Evolutionary conservation across 1,284 basidiomycete genomes (phyloP).

Genomic region (Moesziomyces parantarcticus): DNA sequence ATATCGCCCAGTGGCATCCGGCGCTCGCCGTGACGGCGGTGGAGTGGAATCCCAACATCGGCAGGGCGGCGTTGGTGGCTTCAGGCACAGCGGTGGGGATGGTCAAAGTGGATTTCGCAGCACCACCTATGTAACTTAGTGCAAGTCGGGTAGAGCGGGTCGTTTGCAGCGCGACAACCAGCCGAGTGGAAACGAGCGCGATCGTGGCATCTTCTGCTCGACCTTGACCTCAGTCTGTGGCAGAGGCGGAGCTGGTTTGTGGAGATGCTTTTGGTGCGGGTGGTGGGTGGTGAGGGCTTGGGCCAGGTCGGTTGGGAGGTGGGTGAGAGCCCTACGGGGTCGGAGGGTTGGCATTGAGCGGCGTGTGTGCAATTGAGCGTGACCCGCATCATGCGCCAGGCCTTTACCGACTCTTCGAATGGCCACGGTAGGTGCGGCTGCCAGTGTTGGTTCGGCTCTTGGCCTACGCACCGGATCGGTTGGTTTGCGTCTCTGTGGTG

Average conservation of each 20-base stretch:
- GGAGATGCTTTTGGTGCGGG: neutral
- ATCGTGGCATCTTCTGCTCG: too few relatives aligned
- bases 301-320: too few relatives aligned
- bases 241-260: neutral
- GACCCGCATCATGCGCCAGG: constrained; percentile 4
- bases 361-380: neutral
- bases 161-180: too few relatives aligned
- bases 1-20: constrained; percentile 22
- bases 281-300: neutral
- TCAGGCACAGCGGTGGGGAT: constrained; percentile 20
- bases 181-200: too few relatives aligned
- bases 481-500: too few relatives aligned
- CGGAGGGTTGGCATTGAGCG: neutral
- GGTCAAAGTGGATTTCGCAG: constrained; percentile 31
- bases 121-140: constrained; percentile 19
- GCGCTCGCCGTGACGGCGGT: constrained; percentile 23
- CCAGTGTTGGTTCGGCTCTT: neutral
- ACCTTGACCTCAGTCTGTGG: neutral
- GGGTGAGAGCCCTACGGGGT: too few relatives aligned
- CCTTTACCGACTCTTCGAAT: constrained; percentile 28
- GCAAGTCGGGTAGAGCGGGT: neutral
- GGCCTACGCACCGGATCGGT: neutral
- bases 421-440: neutral
- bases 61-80: constrained; percentile 12
- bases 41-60: constrained; percentile 36